Percentiles rank a stretch among this genome's conserved stretches.
Conservation (phyloP, 257 asterid species). For the Penstemon davidsonii region DNA sequence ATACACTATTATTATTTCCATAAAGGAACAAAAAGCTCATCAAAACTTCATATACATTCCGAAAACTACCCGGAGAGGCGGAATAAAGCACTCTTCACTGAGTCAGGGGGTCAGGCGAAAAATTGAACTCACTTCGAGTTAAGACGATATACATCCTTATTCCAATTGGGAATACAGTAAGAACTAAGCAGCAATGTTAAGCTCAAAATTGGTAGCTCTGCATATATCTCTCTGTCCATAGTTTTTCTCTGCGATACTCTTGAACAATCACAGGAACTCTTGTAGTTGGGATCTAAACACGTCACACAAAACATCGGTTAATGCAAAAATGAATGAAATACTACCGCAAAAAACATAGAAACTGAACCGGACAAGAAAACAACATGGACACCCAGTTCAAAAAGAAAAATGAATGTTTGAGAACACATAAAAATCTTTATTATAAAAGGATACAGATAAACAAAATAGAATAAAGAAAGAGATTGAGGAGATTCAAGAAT, state of each 20-base stretch:
- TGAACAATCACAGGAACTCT: constrained; percentile 89
- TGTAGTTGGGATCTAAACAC: constrained; percentile 74
- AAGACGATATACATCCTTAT: constrained; percentile 25
- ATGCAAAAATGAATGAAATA: background rate
- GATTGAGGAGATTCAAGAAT: background rate
- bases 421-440: background rate
- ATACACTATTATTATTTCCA: background rate
- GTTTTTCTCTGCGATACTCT: constrained; percentile 64
- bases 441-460: background rate
- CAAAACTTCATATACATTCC: constrained; percentile 26
- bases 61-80: constrained; percentile 77
- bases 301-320: constrained; percentile 19
- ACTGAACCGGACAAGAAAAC: background rate
- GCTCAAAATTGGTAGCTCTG: background rate
- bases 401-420: background rate
- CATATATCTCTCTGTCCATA: constrained; percentile 51
- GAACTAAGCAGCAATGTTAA: constrained; percentile 14
- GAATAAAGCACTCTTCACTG: constrained; percentile 69
- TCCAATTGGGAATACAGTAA: constrained; percentile 22
- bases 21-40: constrained; percentile 11
- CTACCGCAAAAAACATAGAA: background rate
- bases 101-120: constrained; percentile 40
- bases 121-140: constrained; percentile 21
- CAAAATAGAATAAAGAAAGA: background rate
- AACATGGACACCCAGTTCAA: background rate